Base-by-base conservation (phyloP, 1,284 basidiomycete species). In the Puccinia hordei region DNA sequence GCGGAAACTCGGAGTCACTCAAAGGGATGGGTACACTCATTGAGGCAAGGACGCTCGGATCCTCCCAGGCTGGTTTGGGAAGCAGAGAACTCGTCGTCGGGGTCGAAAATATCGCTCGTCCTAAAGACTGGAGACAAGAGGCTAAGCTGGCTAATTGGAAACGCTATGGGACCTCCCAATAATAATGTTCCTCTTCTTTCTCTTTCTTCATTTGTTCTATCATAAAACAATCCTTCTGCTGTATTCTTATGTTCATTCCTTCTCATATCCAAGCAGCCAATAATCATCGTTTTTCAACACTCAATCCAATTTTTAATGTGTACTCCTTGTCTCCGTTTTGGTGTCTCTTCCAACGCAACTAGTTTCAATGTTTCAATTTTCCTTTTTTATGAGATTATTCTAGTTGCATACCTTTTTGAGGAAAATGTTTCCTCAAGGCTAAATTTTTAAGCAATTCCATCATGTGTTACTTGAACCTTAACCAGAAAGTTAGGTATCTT, bases 61-160 rank as follows among this genome's bases (percentile, higher is more conserved):
- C 30, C 53, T 13, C 35, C n/a, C 63, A 57, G 41, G 76, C 63
- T 57, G 76, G 76, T 12, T 24, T 78, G 19, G 76, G 76, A 13
- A 78, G 65, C 53, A 19, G 51, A 17, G 41, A 63, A 27, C 19
- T 78, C 41, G 27, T 69, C 22, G 38, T 78, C n/a, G 76, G 76
- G 6, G 76, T 78, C 53, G 63, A 78, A 27, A 51, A 68, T n/a
- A 49, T 69, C 22, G 53, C 61, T 2, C 59, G 44, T n/a, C 61
- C 74, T 33, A 66, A 66, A 27, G 65, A 78, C 41, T 78, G 76
- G 63, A 68, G 76, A 41, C 8, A 78, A 33, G 51, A 68, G 53
- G 76, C 65, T 38, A 41, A 41, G 10, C 24, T 51, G 33, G 65
- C 76, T 57, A 78, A 63, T 71, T 59, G 76, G 63, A 78, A 27